These are phyloP conservation scores for Fusarium tupiense DNA, from an alignment of 2,329 filamentous ascomycete species.

Conservation along the genomic window DNA sequence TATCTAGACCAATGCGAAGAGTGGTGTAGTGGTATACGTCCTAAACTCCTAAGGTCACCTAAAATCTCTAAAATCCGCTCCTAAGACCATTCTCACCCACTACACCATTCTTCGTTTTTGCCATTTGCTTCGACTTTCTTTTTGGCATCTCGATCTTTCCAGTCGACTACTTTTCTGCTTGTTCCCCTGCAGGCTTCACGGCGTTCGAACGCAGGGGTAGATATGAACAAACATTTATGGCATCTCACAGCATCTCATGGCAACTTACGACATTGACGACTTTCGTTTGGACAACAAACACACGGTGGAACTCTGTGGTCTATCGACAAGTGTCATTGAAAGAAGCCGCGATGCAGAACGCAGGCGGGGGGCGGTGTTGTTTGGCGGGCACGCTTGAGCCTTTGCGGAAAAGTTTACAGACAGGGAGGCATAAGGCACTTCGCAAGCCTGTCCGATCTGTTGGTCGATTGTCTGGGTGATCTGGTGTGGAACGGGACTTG, in stretches of 20 bases:
- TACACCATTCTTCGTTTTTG: background rate
- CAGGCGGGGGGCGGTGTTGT: background rate
- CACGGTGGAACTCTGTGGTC: background rate
- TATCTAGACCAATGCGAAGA: background rate
- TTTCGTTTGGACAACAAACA: background rate
- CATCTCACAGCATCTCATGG: background rate
- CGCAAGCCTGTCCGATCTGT: background rate
- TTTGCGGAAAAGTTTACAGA: background rate
- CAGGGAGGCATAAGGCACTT: background rate
- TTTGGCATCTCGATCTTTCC: background rate
- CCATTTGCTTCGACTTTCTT: background rate
- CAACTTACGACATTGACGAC: background rate
- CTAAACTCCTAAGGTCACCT: background rate
- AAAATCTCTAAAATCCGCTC: background rate
- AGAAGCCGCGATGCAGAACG: background rate
- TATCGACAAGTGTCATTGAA: no score
- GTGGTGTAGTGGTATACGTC: conserved; percentile 3
- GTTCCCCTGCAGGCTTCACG: background rate
- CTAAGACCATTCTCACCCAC: background rate
- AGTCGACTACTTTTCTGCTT: background rate
- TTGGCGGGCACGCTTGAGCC: background rate
- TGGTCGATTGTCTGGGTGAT: background rate
- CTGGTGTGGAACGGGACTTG: background rate
- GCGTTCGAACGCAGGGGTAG: background rate
- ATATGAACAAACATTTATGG: background rate